These are phyloP conservation scores for Phialophora macrospora DNA, from an alignment of 2,329 filamentous ascomycete species.

Conservation along the genomic window DNA sequence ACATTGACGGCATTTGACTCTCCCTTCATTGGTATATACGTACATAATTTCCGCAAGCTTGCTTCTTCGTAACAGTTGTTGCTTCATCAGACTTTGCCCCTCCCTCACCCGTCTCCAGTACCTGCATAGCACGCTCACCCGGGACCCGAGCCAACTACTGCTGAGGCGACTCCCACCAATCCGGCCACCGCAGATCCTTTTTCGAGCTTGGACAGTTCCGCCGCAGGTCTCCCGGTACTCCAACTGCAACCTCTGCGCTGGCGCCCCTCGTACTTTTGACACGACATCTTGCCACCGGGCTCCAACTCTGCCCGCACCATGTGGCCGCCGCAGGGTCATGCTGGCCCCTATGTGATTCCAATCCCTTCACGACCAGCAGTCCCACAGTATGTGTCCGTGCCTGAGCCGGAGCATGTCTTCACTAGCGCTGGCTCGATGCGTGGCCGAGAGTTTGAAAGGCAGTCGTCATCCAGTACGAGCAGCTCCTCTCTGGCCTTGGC, in stretches of 20 bases:
- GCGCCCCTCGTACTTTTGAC: conserved; percentile 34
- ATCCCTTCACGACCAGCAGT: conserved; percentile 22
- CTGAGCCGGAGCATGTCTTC: conserved; percentile 12
- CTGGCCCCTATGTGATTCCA: conserved; percentile 17
- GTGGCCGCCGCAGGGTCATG: conserved; percentile 26
- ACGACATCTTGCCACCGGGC: conserved; percentile 21
- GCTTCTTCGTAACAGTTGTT: conserved; percentile 32
- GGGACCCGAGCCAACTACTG: conserved; percentile 14
- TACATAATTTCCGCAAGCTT: conserved; percentile 29
- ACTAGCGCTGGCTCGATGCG: conserved; percentile 10
- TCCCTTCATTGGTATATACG: conserved; percentile 32
- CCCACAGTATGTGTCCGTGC: conserved; percentile 24
- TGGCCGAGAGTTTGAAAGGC: conserved; percentile 4
- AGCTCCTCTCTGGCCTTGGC: conserved; percentile 21
- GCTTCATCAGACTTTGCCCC: conserved; percentile 20
- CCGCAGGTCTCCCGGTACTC: conserved; percentile 13
- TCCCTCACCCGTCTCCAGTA: conserved; percentile 14
- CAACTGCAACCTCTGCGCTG: conserved; percentile 19
- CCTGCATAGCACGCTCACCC: conserved; percentile 30
- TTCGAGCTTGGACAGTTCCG: conserved; percentile 27
- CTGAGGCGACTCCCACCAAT: conserved; percentile 17
- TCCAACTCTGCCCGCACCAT: conserved; percentile 21
- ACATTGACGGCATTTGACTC: conserved; percentile 17
- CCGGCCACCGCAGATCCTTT: conserved; percentile 23
- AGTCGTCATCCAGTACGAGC: conserved; percentile 1